Percentiles rank a stretch among this genome's conserved stretches.
Conservation (phyloP, 2,329 filamentous ascomycete genomes). For the Pseudogymnoascus sp. region DNA sequence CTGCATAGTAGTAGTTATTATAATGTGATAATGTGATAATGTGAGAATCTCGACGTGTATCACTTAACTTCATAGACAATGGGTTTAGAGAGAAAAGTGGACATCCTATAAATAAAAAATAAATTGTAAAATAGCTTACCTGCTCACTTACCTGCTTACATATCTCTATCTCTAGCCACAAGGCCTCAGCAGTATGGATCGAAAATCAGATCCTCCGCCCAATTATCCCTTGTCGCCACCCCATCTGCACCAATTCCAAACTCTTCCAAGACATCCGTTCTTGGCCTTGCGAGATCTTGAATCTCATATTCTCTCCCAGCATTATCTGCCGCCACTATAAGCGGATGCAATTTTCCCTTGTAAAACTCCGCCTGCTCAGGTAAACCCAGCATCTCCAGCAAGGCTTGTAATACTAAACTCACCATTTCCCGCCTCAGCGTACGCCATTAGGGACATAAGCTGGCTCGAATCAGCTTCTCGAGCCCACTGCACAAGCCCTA, state of each 20-base stretch:
- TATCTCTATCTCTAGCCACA: neutral
- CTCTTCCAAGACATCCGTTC: neutral
- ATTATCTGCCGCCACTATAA: neutral
- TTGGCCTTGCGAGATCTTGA: neutral
- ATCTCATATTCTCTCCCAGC: neutral
- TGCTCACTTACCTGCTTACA: neutral
- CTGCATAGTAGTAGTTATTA: too few relatives aligned
- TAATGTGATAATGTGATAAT: too few relatives aligned
- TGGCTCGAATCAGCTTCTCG: neutral
- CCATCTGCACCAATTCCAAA: neutral
- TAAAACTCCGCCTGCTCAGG: neutral
- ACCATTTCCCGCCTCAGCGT: neutral
- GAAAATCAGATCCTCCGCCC: neutral
- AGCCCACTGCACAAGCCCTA: constrained; percentile 18
- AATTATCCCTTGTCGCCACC: neutral
- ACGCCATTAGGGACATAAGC: neutral
- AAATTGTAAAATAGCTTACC: neutral
- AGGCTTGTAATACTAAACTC: neutral
- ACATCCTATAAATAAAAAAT: too few relatives aligned
- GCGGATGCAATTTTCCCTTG: neutral
- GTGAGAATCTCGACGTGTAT: too few relatives aligned
- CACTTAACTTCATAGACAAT: too few relatives aligned
- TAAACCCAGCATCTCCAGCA: neutral
- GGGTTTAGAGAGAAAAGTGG: too few relatives aligned
- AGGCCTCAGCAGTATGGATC: neutral